Base-by-base conservation (phyloP, 2,329 filamentous ascomycete genomes). In the Knufia fluminis region DNA sequence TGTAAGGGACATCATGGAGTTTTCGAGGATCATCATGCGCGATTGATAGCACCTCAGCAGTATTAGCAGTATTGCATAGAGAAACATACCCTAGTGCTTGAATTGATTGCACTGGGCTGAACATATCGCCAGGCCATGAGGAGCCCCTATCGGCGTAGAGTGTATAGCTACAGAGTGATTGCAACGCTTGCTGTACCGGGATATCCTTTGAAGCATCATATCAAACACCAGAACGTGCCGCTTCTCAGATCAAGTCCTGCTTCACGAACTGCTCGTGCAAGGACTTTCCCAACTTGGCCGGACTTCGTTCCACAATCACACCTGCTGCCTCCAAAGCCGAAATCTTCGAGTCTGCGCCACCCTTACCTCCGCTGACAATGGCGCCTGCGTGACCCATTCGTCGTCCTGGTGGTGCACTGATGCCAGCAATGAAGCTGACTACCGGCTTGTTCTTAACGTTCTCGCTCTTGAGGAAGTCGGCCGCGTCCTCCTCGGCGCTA, bases 371-470 rank as follows among this genome's bases (percentile, higher is more conserved):
- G 60, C 86, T 88, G 59, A 98, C 91, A 67, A 98, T 98, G 66
- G 92, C 92, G 76, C 92, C 92, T 60, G 92, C 92, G 78, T 98
- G 92, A 61, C 92, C 92, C 92, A 97, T 98, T 71, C 92, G 84
- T 69, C 92, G 83, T 66, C 92, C 92, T 28, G 92, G 90, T 50
- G 92, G 92, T 58, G 92, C 92, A 60, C 87, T 94, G 74, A 98
- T 97, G 75, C 92, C 92, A 59, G 92, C 92, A 64, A 97, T 97
- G 75, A 98, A 98, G 71, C 85, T 88, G 62, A 97, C 92, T 53
- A 94, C 90, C 64, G 92, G 92, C 82, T 96, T 98, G 72, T 89
- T 85, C 69, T 82, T 76, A 53, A 82, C 90, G 80, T 98, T 97
- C 78, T 92, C 80, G 68, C 82, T 77, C 76, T 86, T 88, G 67